phyloP scores from a whole-genome alignment of 768 basidiomycete species.

The Mycena alexandri region DNA sequence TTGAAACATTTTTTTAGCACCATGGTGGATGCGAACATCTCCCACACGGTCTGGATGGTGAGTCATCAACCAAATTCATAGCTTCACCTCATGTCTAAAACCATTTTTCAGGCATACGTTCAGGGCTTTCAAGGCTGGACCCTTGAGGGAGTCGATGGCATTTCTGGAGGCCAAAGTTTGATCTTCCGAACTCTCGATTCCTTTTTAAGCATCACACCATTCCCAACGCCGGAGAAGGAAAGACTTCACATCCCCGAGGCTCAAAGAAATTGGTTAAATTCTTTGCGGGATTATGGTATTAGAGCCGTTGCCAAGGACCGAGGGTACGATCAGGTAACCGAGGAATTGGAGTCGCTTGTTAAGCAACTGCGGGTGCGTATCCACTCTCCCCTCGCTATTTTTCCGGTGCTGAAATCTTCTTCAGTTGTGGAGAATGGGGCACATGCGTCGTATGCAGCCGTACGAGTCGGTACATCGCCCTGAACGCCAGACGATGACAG shows the following conservation, averaged over 20 bases:
- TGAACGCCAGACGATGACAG: slow-evolving; percentile 25
- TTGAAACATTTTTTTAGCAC: slow-evolving; percentile 24
- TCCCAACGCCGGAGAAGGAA: slow-evolving; percentile 26
- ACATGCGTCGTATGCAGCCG: slow-evolving; percentile 26
- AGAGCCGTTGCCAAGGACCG: slow-evolving; percentile 25
- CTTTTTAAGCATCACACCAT: slow-evolving; percentile 25
- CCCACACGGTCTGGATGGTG: slow-evolving; percentile 27
- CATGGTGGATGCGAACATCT: slow-evolving; percentile 26
- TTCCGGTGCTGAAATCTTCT: neutral
- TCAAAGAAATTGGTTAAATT: slow-evolving; percentile 24
- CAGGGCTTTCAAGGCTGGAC: slow-evolving; percentile 32
- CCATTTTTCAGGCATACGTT: slow-evolving; percentile 20
- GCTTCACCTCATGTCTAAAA: neutral
- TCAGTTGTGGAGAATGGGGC: slow-evolving; percentile 28
- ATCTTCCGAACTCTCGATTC: slow-evolving; percentile 29
- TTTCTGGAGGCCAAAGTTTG: slow-evolving; percentile 28
- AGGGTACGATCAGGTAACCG: slow-evolving; percentile 16
- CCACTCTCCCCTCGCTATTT: no score
- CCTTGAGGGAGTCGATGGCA: slow-evolving; percentile 15
- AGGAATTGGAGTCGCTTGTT: slow-evolving; percentile 22
- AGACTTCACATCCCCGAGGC: slow-evolving; percentile 14
- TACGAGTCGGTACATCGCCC: slow-evolving; percentile 29
- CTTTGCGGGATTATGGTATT: slow-evolving; percentile 24
- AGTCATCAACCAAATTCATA: neutral
- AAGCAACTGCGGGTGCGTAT: slow-evolving; percentile 25